Percentiles rank a stretch among this genome's conserved stretches.
phyloP scores from a whole-genome alignment of 148 eudicot species.

The Persicaria maculosa region DNA sequence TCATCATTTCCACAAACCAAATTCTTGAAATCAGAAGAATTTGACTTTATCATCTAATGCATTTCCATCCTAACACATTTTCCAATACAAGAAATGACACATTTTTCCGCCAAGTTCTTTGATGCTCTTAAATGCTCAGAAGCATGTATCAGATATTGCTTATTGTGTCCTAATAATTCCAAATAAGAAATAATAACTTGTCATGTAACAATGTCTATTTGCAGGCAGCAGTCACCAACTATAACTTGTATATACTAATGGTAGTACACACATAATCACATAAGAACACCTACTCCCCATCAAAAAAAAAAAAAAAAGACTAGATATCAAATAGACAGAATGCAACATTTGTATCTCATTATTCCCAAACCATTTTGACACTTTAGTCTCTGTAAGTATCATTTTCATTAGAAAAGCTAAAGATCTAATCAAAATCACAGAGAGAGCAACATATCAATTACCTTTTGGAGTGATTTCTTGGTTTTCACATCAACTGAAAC shows the following conservation, averaged over 20 bases:
- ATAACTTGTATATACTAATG: neutral
- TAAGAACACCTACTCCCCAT: neutral
- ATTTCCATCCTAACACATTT: too few relatives aligned
- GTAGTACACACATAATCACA: neutral
- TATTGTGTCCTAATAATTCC: neutral
- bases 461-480: slow-evolving; percentile 66
- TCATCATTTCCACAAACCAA: too few relatives aligned
- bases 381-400: neutral
- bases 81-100: too few relatives aligned
- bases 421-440: neutral
- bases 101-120: too few relatives aligned
- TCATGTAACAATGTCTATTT: too few relatives aligned
- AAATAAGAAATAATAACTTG: too few relatives aligned
- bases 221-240: too few relatives aligned
- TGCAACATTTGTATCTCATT: neutral
- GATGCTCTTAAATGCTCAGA: too few relatives aligned
- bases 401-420: neutral
- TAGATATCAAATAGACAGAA: too few relatives aligned
- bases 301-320: neutral
- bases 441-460: slow-evolving; percentile 9
- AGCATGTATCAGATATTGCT: neutral
- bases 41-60: too few relatives aligned
- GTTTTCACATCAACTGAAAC: slow-evolving; percentile 80
- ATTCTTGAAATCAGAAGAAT: too few relatives aligned
- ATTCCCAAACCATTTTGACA: neutral